phyloP scores from a whole-genome alignment of 495 filamentous ascomycete genomes.

The Aspergillus saccharolyticus region DNA sequence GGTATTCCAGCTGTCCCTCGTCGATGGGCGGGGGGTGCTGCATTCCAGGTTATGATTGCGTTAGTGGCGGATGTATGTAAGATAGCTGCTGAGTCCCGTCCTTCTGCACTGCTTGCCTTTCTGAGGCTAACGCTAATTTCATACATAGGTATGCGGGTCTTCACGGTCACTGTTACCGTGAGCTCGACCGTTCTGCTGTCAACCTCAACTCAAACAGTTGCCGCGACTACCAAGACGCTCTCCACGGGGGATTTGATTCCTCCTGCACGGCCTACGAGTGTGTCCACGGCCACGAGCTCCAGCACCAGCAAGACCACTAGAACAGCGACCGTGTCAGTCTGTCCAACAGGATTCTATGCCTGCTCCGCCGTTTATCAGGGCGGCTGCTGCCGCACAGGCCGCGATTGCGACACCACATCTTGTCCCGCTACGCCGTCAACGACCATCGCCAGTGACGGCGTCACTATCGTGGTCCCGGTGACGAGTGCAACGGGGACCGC shows the following conservation, averaged over 20 bases:
- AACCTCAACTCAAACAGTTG: slow-evolving; percentile 35
- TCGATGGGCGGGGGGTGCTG: slow-evolving; percentile 82
- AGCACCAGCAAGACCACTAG: slow-evolving; percentile 17
- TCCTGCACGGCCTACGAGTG: slow-evolving; percentile 45
- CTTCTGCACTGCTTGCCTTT: too few species aligned
- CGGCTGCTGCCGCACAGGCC: slow-evolving; percentile 77
- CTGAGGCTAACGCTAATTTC: not conserved
- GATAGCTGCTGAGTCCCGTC: too few species aligned
- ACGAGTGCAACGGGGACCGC: slow-evolving; percentile 35
- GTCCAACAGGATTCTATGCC: slow-evolving; percentile 73
- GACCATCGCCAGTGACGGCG: slow-evolving; percentile 56
- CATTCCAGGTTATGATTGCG: slow-evolving; percentile 72
- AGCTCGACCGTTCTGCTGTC: slow-evolving; percentile 39
- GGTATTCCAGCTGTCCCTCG: slow-evolving; percentile 63
- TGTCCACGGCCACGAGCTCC: slow-evolving; percentile 30
- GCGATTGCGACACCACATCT: slow-evolving; percentile 70
- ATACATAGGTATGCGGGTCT: slow-evolving; percentile 37
- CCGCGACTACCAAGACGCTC: slow-evolving; percentile 23
- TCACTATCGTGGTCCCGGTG: slow-evolving; percentile 62
- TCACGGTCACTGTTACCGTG: slow-evolving; percentile 44
- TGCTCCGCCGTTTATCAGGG: slow-evolving; percentile 61
- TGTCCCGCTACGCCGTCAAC: slow-evolving; percentile 57
- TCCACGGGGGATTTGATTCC: slow-evolving; percentile 29
- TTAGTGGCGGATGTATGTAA: slow-evolving; percentile 77
- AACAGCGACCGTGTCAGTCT: slow-evolving; percentile 43